Evolutionary conservation across 2,329 filamentous ascomycete species (phyloP).

Genomic region (Ophiostoma triangulosporum): DNA sequence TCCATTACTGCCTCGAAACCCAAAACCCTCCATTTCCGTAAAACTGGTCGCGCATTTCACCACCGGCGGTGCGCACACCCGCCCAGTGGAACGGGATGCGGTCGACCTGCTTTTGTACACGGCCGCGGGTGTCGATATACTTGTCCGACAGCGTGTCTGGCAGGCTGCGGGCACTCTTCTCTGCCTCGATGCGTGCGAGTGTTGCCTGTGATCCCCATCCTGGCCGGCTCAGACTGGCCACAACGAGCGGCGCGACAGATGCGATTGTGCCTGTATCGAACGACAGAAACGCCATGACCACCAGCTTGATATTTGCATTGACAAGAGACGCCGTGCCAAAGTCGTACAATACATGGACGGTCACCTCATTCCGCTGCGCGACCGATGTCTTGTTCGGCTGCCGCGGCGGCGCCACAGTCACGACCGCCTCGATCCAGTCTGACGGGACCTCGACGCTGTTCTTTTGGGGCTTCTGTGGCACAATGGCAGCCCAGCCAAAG

Average conservation of each 20-base stretch:
- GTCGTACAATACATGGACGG: slow-evolving; percentile 40
- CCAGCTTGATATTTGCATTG: slow-evolving; percentile 32
- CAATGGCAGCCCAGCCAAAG: slow-evolving; percentile 47
- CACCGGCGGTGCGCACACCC: slow-evolving; percentile 40
- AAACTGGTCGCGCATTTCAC: slow-evolving; percentile 32
- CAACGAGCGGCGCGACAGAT: slow-evolving; percentile 22
- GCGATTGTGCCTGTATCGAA: slow-evolving; percentile 10
- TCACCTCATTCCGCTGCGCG: slow-evolving; percentile 21
- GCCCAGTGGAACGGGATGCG: slow-evolving; percentile 43
- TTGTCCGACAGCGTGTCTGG: slow-evolving; percentile 31
- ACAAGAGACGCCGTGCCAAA: slow-evolving; percentile 28
- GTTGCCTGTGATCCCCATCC: slow-evolving; percentile 30
- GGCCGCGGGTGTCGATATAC: slow-evolving; percentile 33
- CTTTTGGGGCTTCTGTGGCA: slow-evolving; percentile 3
- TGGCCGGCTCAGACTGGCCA: slow-evolving; percentile 32
- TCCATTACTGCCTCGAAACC: slow-evolving; percentile 19
- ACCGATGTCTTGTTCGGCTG: slow-evolving; percentile 26
- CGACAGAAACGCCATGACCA: slow-evolving; percentile 48
- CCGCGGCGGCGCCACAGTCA: slow-evolving; percentile 40
- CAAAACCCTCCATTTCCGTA: slow-evolving; percentile 37
- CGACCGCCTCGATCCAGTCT: slow-evolving; percentile 46
- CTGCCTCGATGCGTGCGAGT: slow-evolving; percentile 24
- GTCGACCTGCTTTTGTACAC: slow-evolving; percentile 41
- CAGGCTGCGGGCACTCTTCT: slow-evolving; percentile 27
- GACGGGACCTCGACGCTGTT: slow-evolving; percentile 16